These are phyloP conservation scores for Trichothecium sympodiale DNA, from an alignment of 2,329 filamentous ascomycete genomes.

Conservation along the genomic window DNA sequence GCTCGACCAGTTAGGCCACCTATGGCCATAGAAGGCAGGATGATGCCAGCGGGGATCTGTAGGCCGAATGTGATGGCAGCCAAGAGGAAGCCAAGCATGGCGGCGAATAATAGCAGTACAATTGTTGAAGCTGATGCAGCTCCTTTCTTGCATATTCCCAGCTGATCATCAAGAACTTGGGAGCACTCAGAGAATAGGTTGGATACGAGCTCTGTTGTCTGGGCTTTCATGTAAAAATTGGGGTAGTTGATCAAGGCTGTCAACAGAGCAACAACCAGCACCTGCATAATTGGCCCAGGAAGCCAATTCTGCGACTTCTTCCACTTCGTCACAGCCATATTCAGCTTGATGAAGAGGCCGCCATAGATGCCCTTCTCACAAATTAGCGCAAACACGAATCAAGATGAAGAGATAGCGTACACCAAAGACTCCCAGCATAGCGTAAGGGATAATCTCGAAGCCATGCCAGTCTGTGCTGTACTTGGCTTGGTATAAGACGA, in stretches of 20 bases:
- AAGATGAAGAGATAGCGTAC: conserved; percentile 21
- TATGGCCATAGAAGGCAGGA: conserved; percentile 91
- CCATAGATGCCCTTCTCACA: conserved; percentile 66
- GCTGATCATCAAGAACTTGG: conserved; percentile 69
- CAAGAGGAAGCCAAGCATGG: conserved; percentile 74
- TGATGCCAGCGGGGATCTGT: conserved; percentile 89
- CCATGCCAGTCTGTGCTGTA: conserved; percentile 89
- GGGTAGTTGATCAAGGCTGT: conserved; percentile 91
- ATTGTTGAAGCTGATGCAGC: conserved; percentile 75
- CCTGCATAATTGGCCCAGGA: conserved; percentile 67
- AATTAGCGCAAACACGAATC: conserved; percentile 7
- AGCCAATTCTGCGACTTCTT: conserved; percentile 57
- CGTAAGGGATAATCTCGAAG: conserved; percentile 86
- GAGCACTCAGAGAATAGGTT: conserved; percentile 87
- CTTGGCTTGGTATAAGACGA: conserved; percentile 91
- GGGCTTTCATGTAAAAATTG: conserved; percentile 90
- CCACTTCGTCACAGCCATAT: conserved; percentile 78
- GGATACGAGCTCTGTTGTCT: conserved; percentile 83
- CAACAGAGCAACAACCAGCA: conserved; percentile 64
- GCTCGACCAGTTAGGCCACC: conserved; percentile 84
- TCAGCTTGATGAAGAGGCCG: conserved; percentile 86
- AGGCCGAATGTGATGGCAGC: conserved; percentile 85
- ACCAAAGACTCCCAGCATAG: conserved; percentile 74
- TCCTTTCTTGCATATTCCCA: conserved; percentile 83
- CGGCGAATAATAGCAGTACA: conserved; percentile 69